Evolutionary conservation across 306 rosid genomes (phyloP).

Genomic region (Medicago lupulina): DNA sequence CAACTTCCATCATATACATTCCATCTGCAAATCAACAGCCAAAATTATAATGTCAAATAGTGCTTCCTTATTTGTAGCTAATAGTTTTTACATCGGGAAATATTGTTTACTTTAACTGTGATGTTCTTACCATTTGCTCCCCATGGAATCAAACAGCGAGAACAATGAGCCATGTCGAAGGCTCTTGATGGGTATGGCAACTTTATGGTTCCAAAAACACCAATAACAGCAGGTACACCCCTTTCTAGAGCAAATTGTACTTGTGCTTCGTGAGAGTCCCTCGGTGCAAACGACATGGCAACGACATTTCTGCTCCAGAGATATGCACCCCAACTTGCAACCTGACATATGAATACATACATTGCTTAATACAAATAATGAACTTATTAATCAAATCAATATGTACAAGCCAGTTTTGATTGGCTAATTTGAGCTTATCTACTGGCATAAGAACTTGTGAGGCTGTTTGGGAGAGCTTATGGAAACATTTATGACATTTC

Average conservation of each 20-base stretch:
- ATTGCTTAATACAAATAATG: slow-evolving; percentile 35
- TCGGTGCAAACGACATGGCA: slow-evolving; percentile 97
- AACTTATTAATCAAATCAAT: neutral
- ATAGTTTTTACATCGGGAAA: neutral
- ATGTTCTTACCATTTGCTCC: slow-evolving; percentile 65
- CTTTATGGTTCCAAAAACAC: slow-evolving; percentile 88
- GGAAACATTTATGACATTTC: neutral
- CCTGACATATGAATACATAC: slow-evolving; percentile 45
- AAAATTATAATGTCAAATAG: slow-evolving; percentile 11
- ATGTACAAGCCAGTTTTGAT: neutral
- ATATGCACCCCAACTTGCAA: slow-evolving; percentile 98
- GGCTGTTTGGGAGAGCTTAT: neutral
- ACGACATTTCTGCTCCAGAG: slow-evolving; percentile 88
- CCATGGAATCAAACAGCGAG: slow-evolving; percentile 94
- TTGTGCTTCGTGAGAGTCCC: slow-evolving; percentile 97
- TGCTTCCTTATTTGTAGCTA: slow-evolving; percentile 16
- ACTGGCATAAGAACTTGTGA: neutral
- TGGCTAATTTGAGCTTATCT: neutral
- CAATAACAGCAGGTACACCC: slow-evolving; percentile 93
- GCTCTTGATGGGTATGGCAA: slow-evolving; percentile 89
- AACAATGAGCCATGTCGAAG: slow-evolving; percentile 89
- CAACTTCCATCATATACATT: slow-evolving; percentile 88
- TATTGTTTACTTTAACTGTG: neutral
- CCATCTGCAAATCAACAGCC: slow-evolving; percentile 63
- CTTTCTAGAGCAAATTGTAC: slow-evolving; percentile 99